Evolutionary conservation across 495 filamentous ascomycete genomes (phyloP).

Genomic region (Hypoxylon lienhwacheense): DNA sequence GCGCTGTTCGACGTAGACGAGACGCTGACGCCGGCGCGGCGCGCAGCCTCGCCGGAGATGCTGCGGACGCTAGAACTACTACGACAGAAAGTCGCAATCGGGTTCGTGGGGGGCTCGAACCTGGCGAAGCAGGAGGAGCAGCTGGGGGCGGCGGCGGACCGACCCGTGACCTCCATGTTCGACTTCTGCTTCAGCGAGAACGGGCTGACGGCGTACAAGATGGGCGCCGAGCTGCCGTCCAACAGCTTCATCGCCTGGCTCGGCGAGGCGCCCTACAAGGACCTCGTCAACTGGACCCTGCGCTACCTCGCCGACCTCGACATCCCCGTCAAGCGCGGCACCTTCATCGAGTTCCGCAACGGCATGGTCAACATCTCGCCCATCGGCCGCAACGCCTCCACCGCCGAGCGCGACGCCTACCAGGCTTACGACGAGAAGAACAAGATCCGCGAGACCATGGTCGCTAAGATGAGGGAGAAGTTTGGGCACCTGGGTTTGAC

Average conservation of each 20-base stretch:
- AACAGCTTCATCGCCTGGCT: slow-evolving; percentile 90
- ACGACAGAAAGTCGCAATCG: slow-evolving; percentile 87
- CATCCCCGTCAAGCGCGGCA: slow-evolving; percentile 87
- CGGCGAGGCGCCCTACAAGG: slow-evolving; percentile 90
- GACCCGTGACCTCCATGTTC: slow-evolving; percentile 77
- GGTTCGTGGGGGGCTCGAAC: slow-evolving; percentile 87
- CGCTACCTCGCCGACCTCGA: slow-evolving; percentile 89
- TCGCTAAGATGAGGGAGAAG: slow-evolving; percentile 72
- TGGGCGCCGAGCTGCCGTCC: slow-evolving; percentile 69
- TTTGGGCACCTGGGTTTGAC: slow-evolving; percentile 85
- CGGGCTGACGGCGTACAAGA: slow-evolving; percentile 84
- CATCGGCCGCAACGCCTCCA: slow-evolving; percentile 85
- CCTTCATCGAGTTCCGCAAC: slow-evolving; percentile 94
- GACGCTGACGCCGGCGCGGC: slow-evolving; percentile 78
- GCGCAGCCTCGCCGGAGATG: slow-evolving; percentile 74
- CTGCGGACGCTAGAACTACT: slow-evolving; percentile 74
- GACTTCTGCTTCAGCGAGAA: slow-evolving; percentile 98
- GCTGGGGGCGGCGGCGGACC: slow-evolving; percentile 63
- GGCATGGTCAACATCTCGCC: slow-evolving; percentile 97
- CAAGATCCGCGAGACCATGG: slow-evolving; percentile 70
- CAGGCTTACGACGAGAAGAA: slow-evolving; percentile 75
- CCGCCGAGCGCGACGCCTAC: slow-evolving; percentile 78
- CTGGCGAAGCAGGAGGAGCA: slow-evolving; percentile 95
- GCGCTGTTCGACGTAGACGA: slow-evolving; percentile 91
- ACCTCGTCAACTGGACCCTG: slow-evolving; percentile 80